Percentiles rank a stretch among this genome's conserved stretches.
These are phyloP conservation scores for Stropharia rugosoannulata DNA, from an alignment of 768 basidiomycete species.

Conservation along the genomic window DNA sequence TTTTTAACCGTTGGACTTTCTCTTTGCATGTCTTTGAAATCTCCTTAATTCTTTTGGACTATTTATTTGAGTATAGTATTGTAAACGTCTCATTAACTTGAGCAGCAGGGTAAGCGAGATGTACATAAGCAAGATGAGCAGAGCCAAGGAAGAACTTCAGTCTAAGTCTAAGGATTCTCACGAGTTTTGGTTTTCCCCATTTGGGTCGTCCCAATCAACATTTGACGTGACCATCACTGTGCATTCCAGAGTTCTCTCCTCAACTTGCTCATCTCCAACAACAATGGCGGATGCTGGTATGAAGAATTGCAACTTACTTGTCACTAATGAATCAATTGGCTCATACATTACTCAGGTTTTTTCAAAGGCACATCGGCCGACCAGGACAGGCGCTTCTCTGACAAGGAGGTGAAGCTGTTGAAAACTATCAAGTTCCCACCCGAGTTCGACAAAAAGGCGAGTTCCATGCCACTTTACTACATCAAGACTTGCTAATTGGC, in stretches of 20 bases:
- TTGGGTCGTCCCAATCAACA: not conserved
- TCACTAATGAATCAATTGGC: not conserved
- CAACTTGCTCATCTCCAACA: not conserved
- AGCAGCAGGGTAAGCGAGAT: too few species aligned
- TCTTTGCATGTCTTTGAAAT: too few species aligned
- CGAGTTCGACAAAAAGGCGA: conserved; percentile 84
- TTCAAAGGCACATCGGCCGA: conserved; percentile 91
- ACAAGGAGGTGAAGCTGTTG: conserved; percentile 91
- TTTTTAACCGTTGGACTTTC: too few species aligned
- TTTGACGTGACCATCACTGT: conserved; percentile 2
- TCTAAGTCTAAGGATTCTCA: not conserved
- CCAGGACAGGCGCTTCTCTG: conserved; percentile 90
- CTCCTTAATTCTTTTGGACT: too few species aligned
- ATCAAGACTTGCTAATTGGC: not conserved
- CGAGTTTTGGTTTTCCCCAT: not conserved
- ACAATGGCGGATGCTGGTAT: conserved; percentile 62
- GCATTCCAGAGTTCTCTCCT: not conserved
- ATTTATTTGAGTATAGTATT: too few species aligned
- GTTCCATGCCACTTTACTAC: not conserved
- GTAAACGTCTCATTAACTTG: too few species aligned
- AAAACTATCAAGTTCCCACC: conserved; percentile 89
- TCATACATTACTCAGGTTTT: conserved; percentile 50
- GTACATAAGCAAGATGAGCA: too few species aligned
- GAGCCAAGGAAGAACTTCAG: too few species aligned
- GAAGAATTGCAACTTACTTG: conserved; percentile 26